phyloP scores from a whole-genome alignment of 495 filamentous ascomycete genomes.

The Penicillium taxi region DNA sequence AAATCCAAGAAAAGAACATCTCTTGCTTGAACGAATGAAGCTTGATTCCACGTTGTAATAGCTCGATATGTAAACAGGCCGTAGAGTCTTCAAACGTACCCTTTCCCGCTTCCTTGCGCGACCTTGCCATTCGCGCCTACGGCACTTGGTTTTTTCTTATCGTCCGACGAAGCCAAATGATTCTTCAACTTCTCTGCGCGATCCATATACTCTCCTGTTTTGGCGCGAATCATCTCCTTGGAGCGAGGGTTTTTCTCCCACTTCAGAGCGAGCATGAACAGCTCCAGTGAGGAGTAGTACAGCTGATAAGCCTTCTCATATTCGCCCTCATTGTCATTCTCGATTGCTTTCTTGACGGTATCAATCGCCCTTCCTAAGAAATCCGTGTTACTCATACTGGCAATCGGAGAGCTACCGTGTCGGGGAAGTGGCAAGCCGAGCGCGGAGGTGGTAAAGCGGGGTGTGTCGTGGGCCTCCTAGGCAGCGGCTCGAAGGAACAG shows the following conservation, averaged over 20 bases:
- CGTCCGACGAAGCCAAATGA: constrained; percentile 70
- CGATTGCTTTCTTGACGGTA: constrained; percentile 92
- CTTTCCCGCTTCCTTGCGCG: constrained; percentile 59
- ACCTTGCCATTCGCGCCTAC: constrained; percentile 78
- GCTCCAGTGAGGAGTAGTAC: constrained; percentile 89
- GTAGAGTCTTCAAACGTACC: constrained; percentile 33
- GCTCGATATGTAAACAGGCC: neutral
- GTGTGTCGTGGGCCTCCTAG: constrained; percentile 12
- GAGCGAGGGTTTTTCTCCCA: constrained; percentile 97
- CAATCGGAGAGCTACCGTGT: constrained; percentile 7
- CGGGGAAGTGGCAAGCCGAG: constrained; percentile 14
- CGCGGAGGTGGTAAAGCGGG: constrained; percentile 22
- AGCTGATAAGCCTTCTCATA: constrained; percentile 93
- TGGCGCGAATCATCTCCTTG: constrained; percentile 92
- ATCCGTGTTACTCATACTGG: constrained; percentile 88
- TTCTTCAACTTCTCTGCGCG: constrained; percentile 94
- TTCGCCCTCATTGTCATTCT: constrained; percentile 86
- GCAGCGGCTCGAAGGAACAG: constrained; percentile 8
- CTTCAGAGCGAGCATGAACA: constrained; percentile 94
- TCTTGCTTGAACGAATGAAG: no score
- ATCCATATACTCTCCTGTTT: constrained; percentile 95
- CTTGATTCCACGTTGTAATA: no score
- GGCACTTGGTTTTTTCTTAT: constrained; percentile 68
- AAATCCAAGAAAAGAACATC: no score
- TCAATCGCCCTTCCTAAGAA: constrained; percentile 94